Evolutionary conservation across 371 early-diverging fungal genomes (phyloP).

Genomic region (Mucor indicus): DNA sequence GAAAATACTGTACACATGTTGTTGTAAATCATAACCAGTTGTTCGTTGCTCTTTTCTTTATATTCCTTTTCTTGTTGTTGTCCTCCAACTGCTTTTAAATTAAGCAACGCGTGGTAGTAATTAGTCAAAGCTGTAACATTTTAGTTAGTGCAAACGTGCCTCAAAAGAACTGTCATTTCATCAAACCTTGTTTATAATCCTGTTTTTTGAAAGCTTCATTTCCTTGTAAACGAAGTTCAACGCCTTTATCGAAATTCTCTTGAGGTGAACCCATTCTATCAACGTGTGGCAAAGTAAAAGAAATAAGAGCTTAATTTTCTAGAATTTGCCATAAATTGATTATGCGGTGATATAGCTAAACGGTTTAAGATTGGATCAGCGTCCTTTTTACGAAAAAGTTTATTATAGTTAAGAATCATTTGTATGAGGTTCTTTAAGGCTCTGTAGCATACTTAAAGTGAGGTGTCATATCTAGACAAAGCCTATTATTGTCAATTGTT

Average conservation of each 20-base stretch:
- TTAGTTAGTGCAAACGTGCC: no score
- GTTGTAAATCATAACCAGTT: conserved; percentile 43
- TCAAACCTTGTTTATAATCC: conserved; percentile 28
- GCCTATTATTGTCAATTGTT: no score
- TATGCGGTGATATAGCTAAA: no score
- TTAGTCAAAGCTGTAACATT: conserved; percentile 28
- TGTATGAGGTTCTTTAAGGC: no score
- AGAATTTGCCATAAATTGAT: no score
- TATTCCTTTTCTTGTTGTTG: conserved; percentile 17
- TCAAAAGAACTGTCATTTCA: background rate
- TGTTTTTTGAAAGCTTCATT: conserved; percentile 34
- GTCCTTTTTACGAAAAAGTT: no score
- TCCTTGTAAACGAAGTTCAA: conserved; percentile 33
- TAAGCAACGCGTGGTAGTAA: conserved; percentile 37
- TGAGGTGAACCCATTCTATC: conserved; percentile 18
- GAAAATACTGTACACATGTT: conserved; percentile 43
- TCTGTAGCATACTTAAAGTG: no score
- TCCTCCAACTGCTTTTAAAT: conserved; percentile 39
- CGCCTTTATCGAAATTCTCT: conserved; percentile 37
- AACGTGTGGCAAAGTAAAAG: no score
- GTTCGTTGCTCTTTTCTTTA: conserved; percentile 20
- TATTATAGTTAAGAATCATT: no score
- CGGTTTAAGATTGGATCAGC: no score
- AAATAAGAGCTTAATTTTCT: no score
- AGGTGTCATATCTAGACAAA: no score